Percentiles rank a stretch among this genome's conserved stretches.
Evolutionary conservation across 2,329 filamentous ascomycete species (phyloP).

Genomic region (Penicillium hesseltinei): DNA sequence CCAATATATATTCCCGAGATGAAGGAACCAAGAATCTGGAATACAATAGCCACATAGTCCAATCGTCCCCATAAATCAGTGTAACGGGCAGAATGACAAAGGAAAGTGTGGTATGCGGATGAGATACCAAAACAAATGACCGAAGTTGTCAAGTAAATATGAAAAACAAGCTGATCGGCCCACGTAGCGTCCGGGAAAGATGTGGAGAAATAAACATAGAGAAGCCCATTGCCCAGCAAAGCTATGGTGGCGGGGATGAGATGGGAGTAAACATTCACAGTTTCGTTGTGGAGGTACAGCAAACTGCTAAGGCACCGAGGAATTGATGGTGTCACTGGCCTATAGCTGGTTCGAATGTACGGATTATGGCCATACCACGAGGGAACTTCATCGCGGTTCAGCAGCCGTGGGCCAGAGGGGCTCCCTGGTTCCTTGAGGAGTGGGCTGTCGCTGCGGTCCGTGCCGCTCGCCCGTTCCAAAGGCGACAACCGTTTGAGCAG

Average conservation of each 20-base stretch:
- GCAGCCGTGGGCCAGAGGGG: neutral
- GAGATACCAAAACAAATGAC: slow-evolving; percentile 18
- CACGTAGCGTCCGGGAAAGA: slow-evolving; percentile 11
- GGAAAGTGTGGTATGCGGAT: slow-evolving; percentile 34
- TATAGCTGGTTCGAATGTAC: neutral
- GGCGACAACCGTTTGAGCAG: neutral
- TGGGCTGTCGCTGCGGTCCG: neutral
- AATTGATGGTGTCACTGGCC: neutral
- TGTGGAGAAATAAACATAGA: slow-evolving; percentile 13
- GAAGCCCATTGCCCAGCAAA: slow-evolving; percentile 14
- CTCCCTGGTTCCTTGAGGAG: neutral
- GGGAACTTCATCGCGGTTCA: neutral
- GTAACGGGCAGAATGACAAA: slow-evolving; percentile 32
- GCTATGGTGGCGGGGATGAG: slow-evolving; percentile 25
- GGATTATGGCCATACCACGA: neutral
- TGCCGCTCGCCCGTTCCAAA: neutral
- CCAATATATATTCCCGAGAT: slow-evolving; percentile 37
- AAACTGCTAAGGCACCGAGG: neutral
- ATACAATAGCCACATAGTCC: slow-evolving; percentile 37
- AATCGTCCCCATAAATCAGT: slow-evolving; percentile 26
- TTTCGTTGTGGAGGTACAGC: slow-evolving; percentile 22
- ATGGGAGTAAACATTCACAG: slow-evolving; percentile 26
- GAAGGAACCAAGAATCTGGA: slow-evolving; percentile 36
- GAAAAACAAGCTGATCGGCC: slow-evolving; percentile 20
- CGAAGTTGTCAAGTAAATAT: slow-evolving; percentile 18